A percentile compares a stretch with the other conserved stretches of the same genome.
phyloP scores from a whole-genome alignment of 2,329 filamentous ascomycete species.

The Teratosphaeria pseudoeucalypti region DNA sequence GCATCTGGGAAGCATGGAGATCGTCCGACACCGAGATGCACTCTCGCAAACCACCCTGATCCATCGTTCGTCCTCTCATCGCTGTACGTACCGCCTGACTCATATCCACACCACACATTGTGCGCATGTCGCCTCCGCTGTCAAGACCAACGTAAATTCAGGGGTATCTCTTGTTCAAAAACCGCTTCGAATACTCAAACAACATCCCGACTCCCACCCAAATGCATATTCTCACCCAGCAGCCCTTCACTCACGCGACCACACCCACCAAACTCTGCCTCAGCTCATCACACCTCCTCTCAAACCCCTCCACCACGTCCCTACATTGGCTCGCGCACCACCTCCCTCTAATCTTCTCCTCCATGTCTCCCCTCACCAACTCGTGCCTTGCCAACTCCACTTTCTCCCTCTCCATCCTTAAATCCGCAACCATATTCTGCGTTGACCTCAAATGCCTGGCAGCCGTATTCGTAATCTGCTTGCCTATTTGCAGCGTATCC shows the following conservation, averaged over 20 bases:
- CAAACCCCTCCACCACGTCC: constrained; percentile 85
- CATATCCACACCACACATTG: not conserved
- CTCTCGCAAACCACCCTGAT: too few species aligned
- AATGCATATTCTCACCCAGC: too few species aligned
- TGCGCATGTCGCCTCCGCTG: not conserved
- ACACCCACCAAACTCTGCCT: constrained; percentile 32
- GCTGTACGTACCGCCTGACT: not conserved
- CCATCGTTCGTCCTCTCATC: not conserved
- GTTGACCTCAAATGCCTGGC: constrained; percentile 69
- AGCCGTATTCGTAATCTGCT: constrained; percentile 75
- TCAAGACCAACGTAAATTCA: not conserved
- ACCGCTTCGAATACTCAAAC: not conserved
- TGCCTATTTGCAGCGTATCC: constrained; percentile 87
- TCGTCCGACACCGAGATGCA: too few species aligned
- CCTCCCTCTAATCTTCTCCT: constrained; percentile 60
- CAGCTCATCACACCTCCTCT: constrained; percentile 80
- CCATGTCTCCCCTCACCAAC: constrained; percentile 69
- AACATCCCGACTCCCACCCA: not conserved
- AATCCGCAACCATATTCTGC: constrained; percentile 75
- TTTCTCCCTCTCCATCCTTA: constrained; percentile 71
- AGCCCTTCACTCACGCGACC: not conserved
- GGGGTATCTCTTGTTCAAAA: not conserved
- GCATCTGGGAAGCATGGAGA: too few species aligned
- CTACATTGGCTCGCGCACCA: constrained; percentile 77
- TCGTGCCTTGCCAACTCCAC: constrained; percentile 74